Evolutionary conservation across 345 rosid species (phyloP), one percentile per base, ranked within the genome.

Genomic region (Schrenkiella parvula): DNA sequence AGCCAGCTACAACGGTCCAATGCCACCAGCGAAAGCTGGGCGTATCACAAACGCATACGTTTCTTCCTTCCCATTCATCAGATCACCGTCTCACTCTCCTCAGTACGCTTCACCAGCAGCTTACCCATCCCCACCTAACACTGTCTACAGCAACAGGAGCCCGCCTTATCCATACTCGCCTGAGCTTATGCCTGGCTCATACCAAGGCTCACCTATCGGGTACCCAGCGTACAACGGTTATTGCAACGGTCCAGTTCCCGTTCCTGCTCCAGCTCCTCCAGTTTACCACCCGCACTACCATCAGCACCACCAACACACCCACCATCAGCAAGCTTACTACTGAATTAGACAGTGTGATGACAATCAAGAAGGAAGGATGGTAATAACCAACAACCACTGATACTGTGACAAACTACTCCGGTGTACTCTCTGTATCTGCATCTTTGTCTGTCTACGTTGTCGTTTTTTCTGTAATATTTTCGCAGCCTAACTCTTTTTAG

Each of bases 1-100:
- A 0, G 96, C 97, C 26, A 88, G 86, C 79, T 89, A 83, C 73
- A 90, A 87, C 18, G 98, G 96, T 42, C 99, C 97, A 22, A 91
- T 95, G 98, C 98, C 99, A 76, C 99, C 99, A 4, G 99, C 98
- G 28, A 91, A 95, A 76, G 99, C 99, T 14, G 99, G 99, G 6
- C 98, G 99, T 70, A 73, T 83, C 80, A 85, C 85, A 23, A 91
- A 89, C 60, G 98, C 99, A 41, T 91, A 95, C 21, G 98, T 95
- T 29, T 95, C 99, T 29, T 95, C 99, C 63, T 91, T 91, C 41
- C 93, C 93, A 0, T 89, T 82, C 77, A 85, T 89, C 54, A 87
- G 91, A 79, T 95, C 99, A 37, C 96, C 93, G 5, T 85, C 95
- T 8, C 98, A 91, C 48, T 56, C 88, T 2, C 96, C 88, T n/a